Conservation (phyloP, 805 yeast genomes). For the Candida loeiensis region DNA sequence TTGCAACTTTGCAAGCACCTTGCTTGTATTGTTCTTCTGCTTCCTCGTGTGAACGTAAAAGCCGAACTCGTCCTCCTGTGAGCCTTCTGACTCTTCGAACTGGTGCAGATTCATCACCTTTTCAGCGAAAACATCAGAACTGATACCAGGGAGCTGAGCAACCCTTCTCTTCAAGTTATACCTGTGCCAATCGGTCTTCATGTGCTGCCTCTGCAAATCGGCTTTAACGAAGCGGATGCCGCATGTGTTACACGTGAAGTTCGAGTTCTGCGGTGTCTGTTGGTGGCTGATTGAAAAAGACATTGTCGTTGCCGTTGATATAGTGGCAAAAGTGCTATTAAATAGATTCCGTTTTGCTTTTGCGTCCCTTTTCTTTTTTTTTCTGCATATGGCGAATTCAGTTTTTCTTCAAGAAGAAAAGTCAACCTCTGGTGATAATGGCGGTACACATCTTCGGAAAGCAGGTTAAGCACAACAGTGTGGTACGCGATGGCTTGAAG, state of each 20-base stretch:
- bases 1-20: constrained; percentile 32
- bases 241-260: constrained; percentile 83
- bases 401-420: constrained; percentile 3
- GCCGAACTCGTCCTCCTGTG: constrained; percentile 53
- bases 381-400: background rate
- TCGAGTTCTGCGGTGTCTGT: constrained; percentile 24
- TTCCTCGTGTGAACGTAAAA: constrained; percentile 37
- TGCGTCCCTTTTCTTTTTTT: background rate
- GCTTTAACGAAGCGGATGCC: constrained; percentile 74
- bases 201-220: constrained; percentile 85
- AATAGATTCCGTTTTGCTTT: background rate
- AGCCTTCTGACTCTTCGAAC: constrained; percentile 20
- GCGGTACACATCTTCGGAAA: constrained; percentile 45
- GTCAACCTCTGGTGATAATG: constrained; percentile 20
- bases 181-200: constrained; percentile 98
- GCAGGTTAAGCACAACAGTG: constrained; percentile 40
- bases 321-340: constrained; percentile 1
- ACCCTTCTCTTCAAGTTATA: constrained; percentile 93
- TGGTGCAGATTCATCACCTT: constrained; percentile 43
- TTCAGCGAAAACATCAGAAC: constrained; percentile 54
- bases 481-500: constrained; percentile 60
- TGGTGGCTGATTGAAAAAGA: constrained; percentile 21
- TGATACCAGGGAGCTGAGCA: constrained; percentile 51
- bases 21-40: constrained; percentile 15
- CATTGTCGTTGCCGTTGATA: constrained; percentile 3